phyloP scores from a whole-genome alignment of 1,284 basidiomycete genomes.

The Malassezia vespertilionis region DNA sequence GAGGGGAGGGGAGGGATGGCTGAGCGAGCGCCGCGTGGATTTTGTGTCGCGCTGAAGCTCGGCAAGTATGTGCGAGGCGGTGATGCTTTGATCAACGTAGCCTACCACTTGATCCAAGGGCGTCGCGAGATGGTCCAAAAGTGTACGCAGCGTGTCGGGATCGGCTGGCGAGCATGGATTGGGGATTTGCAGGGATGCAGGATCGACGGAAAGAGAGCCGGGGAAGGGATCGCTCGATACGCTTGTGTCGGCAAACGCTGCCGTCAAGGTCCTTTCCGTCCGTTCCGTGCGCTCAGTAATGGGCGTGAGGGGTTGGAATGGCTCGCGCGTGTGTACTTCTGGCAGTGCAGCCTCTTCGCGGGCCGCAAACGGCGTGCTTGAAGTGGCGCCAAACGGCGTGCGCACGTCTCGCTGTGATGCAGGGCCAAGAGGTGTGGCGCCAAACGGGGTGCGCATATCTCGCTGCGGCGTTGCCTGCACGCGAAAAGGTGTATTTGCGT shows the following conservation, averaged over 20 bases:
- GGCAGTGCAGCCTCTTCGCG: neutral
- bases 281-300: constrained; percentile 36
- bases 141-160: constrained; percentile 56
- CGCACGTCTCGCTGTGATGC: no score
- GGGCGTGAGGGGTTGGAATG: constrained; percentile 33
- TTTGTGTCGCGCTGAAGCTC: constrained; percentile 50
- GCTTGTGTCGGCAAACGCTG: neutral
- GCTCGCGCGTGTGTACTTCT: constrained; percentile 17
- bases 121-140: constrained; percentile 60
- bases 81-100: constrained; percentile 56
- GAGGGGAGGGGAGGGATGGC: constrained; percentile 8
- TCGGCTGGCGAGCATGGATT: constrained; percentile 86
- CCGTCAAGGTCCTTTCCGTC: constrained; percentile 22
- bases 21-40: constrained; percentile 38
- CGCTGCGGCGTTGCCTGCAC: constrained; percentile 23
- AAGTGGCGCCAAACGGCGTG: neutral
- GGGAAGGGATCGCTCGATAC: neutral
- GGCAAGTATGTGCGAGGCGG: constrained; percentile 56
- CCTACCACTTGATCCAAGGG: constrained; percentile 53
- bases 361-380: constrained; percentile 14
- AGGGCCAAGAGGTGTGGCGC: neutral
- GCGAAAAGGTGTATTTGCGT: constrained; percentile 4
- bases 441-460: constrained; percentile 23
- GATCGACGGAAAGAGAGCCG: constrained; percentile 3
- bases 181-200: constrained; percentile 48